phyloP scores from a whole-genome alignment of 208 protist genomes.

The Lotmaria passim region DNA sequence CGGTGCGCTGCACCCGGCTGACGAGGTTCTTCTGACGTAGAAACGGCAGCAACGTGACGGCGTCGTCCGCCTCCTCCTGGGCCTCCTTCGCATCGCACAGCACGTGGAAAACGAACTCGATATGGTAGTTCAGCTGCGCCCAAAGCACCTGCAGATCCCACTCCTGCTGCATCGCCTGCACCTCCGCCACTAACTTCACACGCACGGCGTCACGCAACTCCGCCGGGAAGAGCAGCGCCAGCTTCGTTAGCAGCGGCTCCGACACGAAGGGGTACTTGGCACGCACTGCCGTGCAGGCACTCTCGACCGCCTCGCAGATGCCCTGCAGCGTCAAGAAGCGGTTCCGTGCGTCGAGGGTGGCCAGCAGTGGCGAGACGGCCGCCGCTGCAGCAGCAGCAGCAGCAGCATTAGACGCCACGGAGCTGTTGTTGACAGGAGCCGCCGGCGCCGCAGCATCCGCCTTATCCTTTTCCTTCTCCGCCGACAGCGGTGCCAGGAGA shows the following conservation, averaged over 20 bases:
- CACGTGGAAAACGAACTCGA: constrained; percentile 79
- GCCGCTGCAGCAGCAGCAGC: background rate
- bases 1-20: constrained; percentile 57
- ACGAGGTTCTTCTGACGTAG: constrained; percentile 59
- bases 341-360: background rate
- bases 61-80: constrained; percentile 62
- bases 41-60: constrained; percentile 68
- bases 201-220: constrained; percentile 42
- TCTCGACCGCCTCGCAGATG: constrained; percentile 13
- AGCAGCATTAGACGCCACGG: background rate
- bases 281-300: constrained; percentile 11
- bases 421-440: background rate
- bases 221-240: constrained; percentile 16
- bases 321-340: constrained; percentile 24
- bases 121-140: constrained; percentile 85
- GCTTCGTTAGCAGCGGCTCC: constrained; percentile 13
- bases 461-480: background rate
- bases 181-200: constrained; percentile 47
- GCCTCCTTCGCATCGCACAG: constrained; percentile 76
- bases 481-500: constrained; percentile 18
- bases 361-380: constrained; percentile 7
- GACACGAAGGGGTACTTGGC: constrained; percentile 19
- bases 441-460: background rate
- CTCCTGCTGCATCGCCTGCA: constrained; percentile 57
- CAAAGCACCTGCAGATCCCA: constrained; percentile 83